phyloP scores from a whole-genome alignment of 306 rosid species.

The Dryas drummondii region DNA sequence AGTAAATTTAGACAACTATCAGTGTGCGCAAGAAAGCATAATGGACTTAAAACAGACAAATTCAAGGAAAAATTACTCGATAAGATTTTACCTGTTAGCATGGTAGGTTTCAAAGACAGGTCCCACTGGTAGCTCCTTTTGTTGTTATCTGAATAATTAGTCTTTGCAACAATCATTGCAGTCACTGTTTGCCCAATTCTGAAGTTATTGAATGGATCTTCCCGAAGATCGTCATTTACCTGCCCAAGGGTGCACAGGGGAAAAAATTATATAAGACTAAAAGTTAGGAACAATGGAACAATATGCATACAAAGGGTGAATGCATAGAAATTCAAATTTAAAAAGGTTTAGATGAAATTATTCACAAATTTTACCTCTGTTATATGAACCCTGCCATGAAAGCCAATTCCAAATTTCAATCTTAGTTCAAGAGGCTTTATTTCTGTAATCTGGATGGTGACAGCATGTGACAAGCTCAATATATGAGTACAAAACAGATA shows the following conservation, averaged over 20 bases:
- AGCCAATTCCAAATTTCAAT: constrained; percentile 76
- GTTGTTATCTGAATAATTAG: constrained; percentile 45
- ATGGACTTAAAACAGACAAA: constrained; percentile 9
- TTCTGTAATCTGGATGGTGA: constrained; percentile 68
- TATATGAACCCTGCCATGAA: constrained; percentile 77
- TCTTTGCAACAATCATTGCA: constrained; percentile 70
- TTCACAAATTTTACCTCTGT: constrained; percentile 59
- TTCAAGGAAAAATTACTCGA: background rate
- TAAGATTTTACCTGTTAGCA: constrained; percentile 51
- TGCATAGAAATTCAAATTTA: constrained; percentile 11
- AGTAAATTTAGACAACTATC: background rate
- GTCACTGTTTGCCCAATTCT: constrained; percentile 77
- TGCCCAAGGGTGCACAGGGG: constrained; percentile 29
- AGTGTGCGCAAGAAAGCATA: background rate
- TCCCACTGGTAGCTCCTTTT: constrained; percentile 65
- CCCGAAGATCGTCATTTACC: constrained; percentile 57
- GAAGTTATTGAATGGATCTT: constrained; percentile 64
- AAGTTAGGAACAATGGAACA: background rate
- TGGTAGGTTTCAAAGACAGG: constrained; percentile 63
- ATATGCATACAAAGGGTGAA: background rate
- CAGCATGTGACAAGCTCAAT: constrained; percentile 11
- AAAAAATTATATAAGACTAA: constrained; percentile 13
- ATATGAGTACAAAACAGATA: constrained; percentile 14
- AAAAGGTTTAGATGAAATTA: background rate
- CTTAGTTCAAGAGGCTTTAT: constrained; percentile 74